Base-by-base conservation (phyloP, 1,284 basidiomycete genomes). In the Fistulinella staudtii region DNA sequence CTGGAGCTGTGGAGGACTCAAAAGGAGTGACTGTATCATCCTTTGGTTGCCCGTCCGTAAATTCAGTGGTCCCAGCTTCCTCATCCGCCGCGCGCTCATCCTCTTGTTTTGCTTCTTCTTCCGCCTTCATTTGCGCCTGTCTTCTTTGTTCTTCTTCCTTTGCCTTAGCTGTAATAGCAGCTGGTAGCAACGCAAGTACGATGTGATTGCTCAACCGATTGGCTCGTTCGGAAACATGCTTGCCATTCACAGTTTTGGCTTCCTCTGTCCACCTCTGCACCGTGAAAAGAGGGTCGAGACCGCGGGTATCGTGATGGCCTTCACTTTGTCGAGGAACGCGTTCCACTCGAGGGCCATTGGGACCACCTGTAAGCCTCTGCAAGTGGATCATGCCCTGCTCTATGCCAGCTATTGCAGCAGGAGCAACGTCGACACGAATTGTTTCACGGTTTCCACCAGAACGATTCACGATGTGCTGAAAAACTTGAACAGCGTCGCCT, bases 251-350 rank as follows among this genome's bases (percentile, higher is more conserved):
- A 41, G 90, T 84, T 55, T 86, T 88, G 44, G 80, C 80, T 65
- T 96, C 94, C 57, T 97, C 93, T 1, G 77, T 70, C 94, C 95
- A 98, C 36, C 95, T 80, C 57, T 89, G 85, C n/a, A 84, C 63
- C 0, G 95, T 97, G 9, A 85, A 69, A 47, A 90, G 68, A 3
- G 93, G 93, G 40, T 87, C 82, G 40, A 89, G 78, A 23, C 79
- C 78, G 27, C 79, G 77, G 24, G 70, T 68, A 41, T 80, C 76
- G 24, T 72, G 58, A 20, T 74, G 72, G 18, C 63, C 61, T 18
- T 76, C 75, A 24, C 72, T 64, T 15, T 70, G 65, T 41, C 80
- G 74, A 20, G 75, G 67, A 14, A 73, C 66, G 43, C 79, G 69
- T 55, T 85, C 82, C n/a, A 82, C 69, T 36, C 84, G 73, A 17